Percentiles rank a stretch among this genome's conserved stretches.
phyloP scores from a whole-genome alignment of 345 rosid species.

The Acer campestre region DNA sequence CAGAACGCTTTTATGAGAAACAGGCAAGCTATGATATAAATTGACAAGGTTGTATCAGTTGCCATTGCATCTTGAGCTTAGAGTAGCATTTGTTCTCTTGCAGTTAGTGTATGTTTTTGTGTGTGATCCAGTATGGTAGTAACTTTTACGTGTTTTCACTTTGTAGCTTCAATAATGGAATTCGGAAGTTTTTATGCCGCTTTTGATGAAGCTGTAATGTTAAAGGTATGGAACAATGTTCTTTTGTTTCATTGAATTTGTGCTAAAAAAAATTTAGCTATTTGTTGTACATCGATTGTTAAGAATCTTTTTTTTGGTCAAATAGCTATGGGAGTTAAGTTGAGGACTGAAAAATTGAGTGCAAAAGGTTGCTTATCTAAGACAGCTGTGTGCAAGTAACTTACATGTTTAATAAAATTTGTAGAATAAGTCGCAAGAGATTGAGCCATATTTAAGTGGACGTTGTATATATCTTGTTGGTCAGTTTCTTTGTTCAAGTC shows the following conservation, averaged over 20 bases:
- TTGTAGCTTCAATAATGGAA: constrained; percentile 62
- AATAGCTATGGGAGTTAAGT: neutral
- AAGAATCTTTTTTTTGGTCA: constrained; percentile 9
- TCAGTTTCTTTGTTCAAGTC: constrained; percentile 45
- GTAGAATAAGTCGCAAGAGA: constrained; percentile 81
- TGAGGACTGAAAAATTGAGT: neutral
- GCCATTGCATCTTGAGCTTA: neutral
- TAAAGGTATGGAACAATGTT: constrained; percentile 51
- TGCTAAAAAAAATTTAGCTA: neutral
- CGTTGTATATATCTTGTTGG: constrained; percentile 93
- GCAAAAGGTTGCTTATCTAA: constrained; percentile 1
- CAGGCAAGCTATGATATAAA: neutral
- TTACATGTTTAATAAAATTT: constrained; percentile 34
- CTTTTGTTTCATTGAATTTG: neutral
- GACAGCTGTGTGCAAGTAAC: constrained; percentile 22
- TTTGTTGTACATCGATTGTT: neutral
- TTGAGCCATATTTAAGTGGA: constrained; percentile 71
- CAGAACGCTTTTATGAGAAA: neutral
- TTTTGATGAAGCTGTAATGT: constrained; percentile 50
- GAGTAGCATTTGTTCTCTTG: neutral
- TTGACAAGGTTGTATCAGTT: neutral
- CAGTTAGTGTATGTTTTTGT: neutral
- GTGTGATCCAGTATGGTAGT: neutral
- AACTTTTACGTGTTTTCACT: neutral
- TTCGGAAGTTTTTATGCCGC: constrained; percentile 43